Conservation (phyloP, 1,139 yeast species). For the Candida sanyaensis region DNA sequence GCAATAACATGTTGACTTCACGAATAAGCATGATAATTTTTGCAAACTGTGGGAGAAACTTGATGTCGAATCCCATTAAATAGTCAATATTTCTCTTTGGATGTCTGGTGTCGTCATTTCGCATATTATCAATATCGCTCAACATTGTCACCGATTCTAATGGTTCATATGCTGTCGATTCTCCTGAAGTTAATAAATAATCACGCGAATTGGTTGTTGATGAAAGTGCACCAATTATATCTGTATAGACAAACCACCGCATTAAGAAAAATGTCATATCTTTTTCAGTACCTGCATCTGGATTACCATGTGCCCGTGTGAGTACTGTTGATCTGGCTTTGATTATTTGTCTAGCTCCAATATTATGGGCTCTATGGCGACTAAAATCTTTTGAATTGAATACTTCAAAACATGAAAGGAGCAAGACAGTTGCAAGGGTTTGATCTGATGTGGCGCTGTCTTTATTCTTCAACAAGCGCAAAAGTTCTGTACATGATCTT, state of each 20-base stretch:
- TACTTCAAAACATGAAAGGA: conserved; percentile 66
- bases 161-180: conserved; percentile 17
- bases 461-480: conserved; percentile 52
- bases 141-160: conserved; percentile 19
- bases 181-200: conserved; percentile 21
- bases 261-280: conserved; percentile 60
- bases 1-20: conserved; percentile 29
- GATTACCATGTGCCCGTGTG: conserved; percentile 2
- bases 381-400: conserved; percentile 48
- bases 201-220: conserved; percentile 34
- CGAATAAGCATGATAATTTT: conserved; percentile 47
- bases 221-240: conserved; percentile 63
- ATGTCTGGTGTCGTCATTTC: conserved; percentile 15
- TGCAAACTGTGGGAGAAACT: conserved; percentile 51
- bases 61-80: conserved; percentile 59
- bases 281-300: conserved; percentile 27
- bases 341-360: conserved; percentile 71
- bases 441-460: conserved; percentile 60
- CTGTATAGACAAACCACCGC: conserved; percentile 74
- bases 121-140: conserved; percentile 11
- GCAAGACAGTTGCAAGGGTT: conserved; percentile 64
- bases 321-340: conserved; percentile 39
- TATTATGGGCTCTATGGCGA: conserved; percentile 64
- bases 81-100: conserved; percentile 54
- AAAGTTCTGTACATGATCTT: conserved; percentile 58